These are phyloP conservation scores for Musa acuminata DNA, from an alignment of 176 grass and related monocot species.

Conservation along the genomic window DNA sequence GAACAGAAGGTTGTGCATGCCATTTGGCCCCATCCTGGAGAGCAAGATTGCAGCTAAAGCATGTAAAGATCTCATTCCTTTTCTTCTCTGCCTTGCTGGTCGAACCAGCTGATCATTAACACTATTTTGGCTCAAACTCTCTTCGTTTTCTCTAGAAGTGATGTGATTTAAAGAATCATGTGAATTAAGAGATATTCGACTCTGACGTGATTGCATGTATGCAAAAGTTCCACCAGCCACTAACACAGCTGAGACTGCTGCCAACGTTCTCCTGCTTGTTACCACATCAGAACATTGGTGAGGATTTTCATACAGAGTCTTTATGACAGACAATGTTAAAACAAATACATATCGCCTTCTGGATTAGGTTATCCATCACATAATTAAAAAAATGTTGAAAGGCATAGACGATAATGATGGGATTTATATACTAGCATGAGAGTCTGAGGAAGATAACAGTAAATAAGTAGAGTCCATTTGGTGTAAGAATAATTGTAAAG, in stretches of 20 bases:
- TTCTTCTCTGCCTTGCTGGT: conserved; percentile 26
- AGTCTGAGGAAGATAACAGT: not conserved
- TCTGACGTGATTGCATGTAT: conserved; percentile 44
- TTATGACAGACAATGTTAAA: no score
- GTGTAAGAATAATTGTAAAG: not conserved
- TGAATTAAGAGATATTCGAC: conserved; percentile 6
- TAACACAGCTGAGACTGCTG: conserved; percentile 63
- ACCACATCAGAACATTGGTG: not conserved
- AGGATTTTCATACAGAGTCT: not conserved
- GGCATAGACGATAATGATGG: not conserved
- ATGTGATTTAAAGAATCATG: conserved; percentile 13
- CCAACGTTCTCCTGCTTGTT: conserved; percentile 51
- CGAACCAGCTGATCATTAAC: conserved; percentile 20
- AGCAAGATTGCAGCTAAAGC: conserved; percentile 75
- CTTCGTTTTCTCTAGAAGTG: conserved; percentile 27
- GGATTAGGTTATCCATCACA: no score
- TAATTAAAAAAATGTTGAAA: no score
- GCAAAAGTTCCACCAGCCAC: conserved; percentile 73
- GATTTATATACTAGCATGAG: not conserved
- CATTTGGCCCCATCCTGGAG: conserved; percentile 60
- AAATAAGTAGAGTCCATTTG: not conserved
- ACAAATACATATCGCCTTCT: no score
- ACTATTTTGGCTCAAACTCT: conserved; percentile 27
- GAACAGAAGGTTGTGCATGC: conserved; percentile 54
- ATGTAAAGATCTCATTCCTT: conserved; percentile 60